Evolutionary conservation across 352 stramenopile genomes (phyloP).

Genomic region (Globisporangium megalacanthum): DNA sequence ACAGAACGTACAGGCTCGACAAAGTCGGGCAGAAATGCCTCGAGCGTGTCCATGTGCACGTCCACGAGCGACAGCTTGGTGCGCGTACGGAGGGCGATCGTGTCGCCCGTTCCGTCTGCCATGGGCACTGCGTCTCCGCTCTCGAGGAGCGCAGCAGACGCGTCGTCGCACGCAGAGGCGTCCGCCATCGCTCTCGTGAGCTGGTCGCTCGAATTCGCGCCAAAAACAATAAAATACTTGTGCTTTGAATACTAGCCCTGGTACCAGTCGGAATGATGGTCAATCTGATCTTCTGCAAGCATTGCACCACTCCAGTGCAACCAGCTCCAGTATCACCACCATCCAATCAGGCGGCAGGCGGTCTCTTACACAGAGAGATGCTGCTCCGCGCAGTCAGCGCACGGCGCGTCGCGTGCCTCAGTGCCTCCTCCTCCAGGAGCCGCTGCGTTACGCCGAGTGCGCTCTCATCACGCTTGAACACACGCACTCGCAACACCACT

Average conservation of each 20-base stretch:
- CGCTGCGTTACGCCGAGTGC: too few relatives aligned
- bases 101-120: constrained; percentile 22
- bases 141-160: background rate
- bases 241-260: background rate
- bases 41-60: constrained; percentile 65
- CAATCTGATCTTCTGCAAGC: background rate
- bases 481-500: too few relatives aligned
- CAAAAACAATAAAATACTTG: background rate
- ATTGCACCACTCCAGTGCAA: too few relatives aligned
- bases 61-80: constrained; percentile 75
- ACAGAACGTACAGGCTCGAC: constrained; percentile 18
- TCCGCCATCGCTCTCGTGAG: constrained; percentile 11
- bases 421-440: too few relatives aligned
- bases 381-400: too few relatives aligned
- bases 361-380: background rate
- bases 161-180: background rate
- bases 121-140: background rate
- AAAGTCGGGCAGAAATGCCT: constrained; percentile 49
- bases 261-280: too few relatives aligned
- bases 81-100: constrained; percentile 63
- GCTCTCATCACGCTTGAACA: too few relatives aligned
- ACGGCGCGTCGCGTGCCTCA: too few relatives aligned
- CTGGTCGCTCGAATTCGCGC: background rate
- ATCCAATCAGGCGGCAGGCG: too few relatives aligned
- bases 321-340: too few relatives aligned